A percentile compares a stretch with the other conserved stretches of the same genome.
Evolutionary conservation across 2,329 filamentous ascomycete genomes (phyloP).

Genomic region (Cordyceps tenuipes): DNA sequence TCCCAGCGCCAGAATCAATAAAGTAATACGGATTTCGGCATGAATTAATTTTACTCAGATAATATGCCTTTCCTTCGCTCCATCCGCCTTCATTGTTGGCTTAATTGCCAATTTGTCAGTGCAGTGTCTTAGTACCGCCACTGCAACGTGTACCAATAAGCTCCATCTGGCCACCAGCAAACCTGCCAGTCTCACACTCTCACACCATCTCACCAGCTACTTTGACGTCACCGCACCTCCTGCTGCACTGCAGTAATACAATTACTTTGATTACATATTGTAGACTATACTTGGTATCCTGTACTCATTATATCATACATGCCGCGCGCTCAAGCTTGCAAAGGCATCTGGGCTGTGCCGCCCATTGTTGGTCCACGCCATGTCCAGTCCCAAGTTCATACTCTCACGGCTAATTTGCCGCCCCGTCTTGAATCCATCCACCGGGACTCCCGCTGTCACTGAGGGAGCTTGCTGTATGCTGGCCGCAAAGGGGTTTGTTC

Average conservation of each 20-base stretch:
- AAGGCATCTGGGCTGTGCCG: slow-evolving; percentile 75
- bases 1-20: neutral
- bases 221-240: neutral
- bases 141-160: slow-evolving; percentile 6
- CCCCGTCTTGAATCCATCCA: slow-evolving; percentile 36
- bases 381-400: slow-evolving; percentile 55
- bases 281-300: slow-evolving; percentile 10
- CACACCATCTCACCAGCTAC: slow-evolving; percentile 3
- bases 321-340: slow-evolving; percentile 61
- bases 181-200: neutral
- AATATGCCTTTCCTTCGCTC: neutral
- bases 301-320: slow-evolving; percentile 30
- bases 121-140: neutral
- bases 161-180: neutral
- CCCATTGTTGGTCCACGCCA: slow-evolving; percentile 60
- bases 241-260: neutral
- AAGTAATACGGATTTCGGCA: neutral
- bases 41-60: neutral
- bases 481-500: slow-evolving; percentile 50
- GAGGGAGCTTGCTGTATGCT: slow-evolving; percentile 18
- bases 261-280: slow-evolving; percentile 4
- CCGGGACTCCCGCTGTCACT: slow-evolving; percentile 15
- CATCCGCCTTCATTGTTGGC: neutral
- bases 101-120: neutral
- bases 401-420: slow-evolving; percentile 56